Conservation (phyloP, 345 rosid genomes). For the Populus simonii region DNA sequence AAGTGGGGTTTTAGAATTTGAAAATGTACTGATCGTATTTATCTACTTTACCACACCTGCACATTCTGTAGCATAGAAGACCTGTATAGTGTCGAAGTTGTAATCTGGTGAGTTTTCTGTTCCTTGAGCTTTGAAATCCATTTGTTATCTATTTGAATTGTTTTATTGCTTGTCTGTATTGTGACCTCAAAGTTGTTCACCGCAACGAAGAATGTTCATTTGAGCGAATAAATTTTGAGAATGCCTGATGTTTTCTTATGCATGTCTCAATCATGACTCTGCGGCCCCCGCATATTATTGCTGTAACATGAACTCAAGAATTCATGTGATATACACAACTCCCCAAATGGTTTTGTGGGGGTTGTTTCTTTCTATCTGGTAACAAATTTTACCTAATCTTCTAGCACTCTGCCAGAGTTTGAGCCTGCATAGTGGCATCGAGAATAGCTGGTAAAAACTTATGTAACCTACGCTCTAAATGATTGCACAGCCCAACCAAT, state of each 20-base stretch:
- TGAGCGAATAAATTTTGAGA: slow-evolving; percentile 35
- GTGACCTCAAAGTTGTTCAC: slow-evolving; percentile 24
- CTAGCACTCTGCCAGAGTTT: neutral
- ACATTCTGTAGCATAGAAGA: slow-evolving; percentile 48
- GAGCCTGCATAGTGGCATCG: neutral
- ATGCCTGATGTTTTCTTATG: neutral
- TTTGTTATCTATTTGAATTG: slow-evolving; percentile 22
- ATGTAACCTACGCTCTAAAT: neutral
- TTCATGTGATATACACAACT: neutral
- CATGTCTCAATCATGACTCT: neutral
- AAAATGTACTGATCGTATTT: slow-evolving; percentile 19
- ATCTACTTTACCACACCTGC: slow-evolving; percentile 23
- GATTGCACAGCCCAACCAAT: neutral
- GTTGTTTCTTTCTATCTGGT: no score
- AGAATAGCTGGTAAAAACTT: neutral
- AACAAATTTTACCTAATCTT: neutral
- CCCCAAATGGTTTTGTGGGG: neutral
- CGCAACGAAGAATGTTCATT: slow-evolving; percentile 18
- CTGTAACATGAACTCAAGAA: neutral
- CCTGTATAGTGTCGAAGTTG: slow-evolving; percentile 49
- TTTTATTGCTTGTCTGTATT: slow-evolving; percentile 36
- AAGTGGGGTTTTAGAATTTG: slow-evolving; percentile 94
- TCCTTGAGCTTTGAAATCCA: slow-evolving; percentile 15
- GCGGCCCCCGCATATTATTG: neutral
- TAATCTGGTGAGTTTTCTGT: slow-evolving; percentile 32